These are phyloP conservation scores for Clohesyomyces aquaticus DNA, from an alignment of 495 filamentous ascomycete species.

Conservation along the genomic window DNA sequence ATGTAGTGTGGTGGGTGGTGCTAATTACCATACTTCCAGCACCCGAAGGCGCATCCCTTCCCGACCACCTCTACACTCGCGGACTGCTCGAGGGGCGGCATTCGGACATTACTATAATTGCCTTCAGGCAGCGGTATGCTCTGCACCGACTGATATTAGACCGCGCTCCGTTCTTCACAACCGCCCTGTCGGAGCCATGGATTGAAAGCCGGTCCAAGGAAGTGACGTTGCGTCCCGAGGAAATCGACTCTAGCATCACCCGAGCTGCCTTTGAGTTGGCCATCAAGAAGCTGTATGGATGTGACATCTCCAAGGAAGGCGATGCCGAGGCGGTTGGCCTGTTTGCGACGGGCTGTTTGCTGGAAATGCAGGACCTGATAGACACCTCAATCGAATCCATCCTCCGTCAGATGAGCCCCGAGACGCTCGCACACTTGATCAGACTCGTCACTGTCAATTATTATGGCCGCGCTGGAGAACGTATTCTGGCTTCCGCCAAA, in stretches of 20 bases:
- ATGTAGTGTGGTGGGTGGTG: not conserved
- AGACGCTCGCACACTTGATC: slow-evolving; percentile 54
- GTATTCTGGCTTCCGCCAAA: slow-evolving; percentile 60
- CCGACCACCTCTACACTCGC: slow-evolving; percentile 61
- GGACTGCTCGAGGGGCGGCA: slow-evolving; percentile 60
- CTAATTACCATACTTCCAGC: slow-evolving; percentile 21
- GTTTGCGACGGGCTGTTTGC: slow-evolving; percentile 63
- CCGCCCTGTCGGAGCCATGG: slow-evolving; percentile 62
- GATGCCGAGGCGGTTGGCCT: slow-evolving; percentile 59
- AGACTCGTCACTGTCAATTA: slow-evolving; percentile 62
- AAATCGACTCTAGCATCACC: slow-evolving; percentile 61
- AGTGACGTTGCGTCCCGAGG: slow-evolving; percentile 60
- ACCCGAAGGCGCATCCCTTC: slow-evolving; percentile 53
- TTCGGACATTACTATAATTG: slow-evolving; percentile 59
- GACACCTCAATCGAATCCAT: slow-evolving; percentile 59
- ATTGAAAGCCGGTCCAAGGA: slow-evolving; percentile 58
- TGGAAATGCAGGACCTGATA: slow-evolving; percentile 63
- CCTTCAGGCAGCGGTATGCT: slow-evolving; percentile 58
- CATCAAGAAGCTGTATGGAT: slow-evolving; percentile 61
- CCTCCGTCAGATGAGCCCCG: slow-evolving; percentile 57
- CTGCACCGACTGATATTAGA: slow-evolving; percentile 63
- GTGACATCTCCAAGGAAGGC: slow-evolving; percentile 54
- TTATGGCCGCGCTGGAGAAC: slow-evolving; percentile 60
- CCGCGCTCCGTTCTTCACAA: slow-evolving; percentile 62
- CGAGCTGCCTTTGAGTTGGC: slow-evolving; percentile 61